Percentiles rank a stretch among this genome's conserved stretches.
Evolutionary conservation across 371 early-diverging fungal species (phyloP).

Genomic region (Mortierella sp.): DNA sequence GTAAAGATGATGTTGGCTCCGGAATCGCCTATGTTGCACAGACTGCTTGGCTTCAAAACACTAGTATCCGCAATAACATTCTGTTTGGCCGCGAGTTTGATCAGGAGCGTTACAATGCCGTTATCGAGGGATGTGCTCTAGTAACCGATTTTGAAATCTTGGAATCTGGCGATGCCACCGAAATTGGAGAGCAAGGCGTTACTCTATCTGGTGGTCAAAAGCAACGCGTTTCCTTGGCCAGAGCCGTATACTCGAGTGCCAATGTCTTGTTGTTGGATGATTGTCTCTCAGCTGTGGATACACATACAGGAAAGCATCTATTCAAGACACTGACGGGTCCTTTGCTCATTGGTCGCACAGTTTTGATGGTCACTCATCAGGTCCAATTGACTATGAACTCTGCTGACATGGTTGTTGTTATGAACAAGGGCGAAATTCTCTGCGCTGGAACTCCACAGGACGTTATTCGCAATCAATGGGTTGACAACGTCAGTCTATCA

Average conservation of each 20-base stretch:
- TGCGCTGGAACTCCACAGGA: conserved; percentile 60
- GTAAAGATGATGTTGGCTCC: conserved; percentile 47
- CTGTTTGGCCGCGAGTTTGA: conserved; percentile 83
- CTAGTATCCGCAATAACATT: conserved; percentile 86
- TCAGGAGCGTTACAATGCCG: conserved; percentile 73
- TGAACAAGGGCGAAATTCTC: conserved; percentile 69
- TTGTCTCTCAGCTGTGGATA: conserved; percentile 85
- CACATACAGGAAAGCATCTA: conserved; percentile 91
- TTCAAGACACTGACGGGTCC: conserved; percentile 73
- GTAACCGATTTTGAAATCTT: conserved; percentile 82
- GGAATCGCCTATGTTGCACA: conserved; percentile 86
- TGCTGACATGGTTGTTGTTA: conserved; percentile 73
- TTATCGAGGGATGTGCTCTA: conserved; percentile 73
- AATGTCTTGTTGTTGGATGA: conserved; percentile 85
- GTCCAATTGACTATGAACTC: conserved; percentile 80
- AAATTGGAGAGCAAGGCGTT: conserved; percentile 92
- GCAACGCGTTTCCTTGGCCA: conserved; percentile 84
- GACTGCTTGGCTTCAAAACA: conserved; percentile 91
- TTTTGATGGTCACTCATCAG: conserved; percentile 91
- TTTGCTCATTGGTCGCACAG: conserved; percentile 80
- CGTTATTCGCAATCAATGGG: conserved; percentile 58
- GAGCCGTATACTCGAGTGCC: conserved; percentile 85
- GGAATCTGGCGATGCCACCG: conserved; percentile 89
- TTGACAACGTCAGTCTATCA: conserved; percentile 60
- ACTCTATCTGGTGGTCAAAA: conserved; percentile 86